Percentiles rank a stretch among this genome's conserved stretches.
Conservation (phyloP, 305 asterid species). For the Fraxinus floribunda region DNA sequence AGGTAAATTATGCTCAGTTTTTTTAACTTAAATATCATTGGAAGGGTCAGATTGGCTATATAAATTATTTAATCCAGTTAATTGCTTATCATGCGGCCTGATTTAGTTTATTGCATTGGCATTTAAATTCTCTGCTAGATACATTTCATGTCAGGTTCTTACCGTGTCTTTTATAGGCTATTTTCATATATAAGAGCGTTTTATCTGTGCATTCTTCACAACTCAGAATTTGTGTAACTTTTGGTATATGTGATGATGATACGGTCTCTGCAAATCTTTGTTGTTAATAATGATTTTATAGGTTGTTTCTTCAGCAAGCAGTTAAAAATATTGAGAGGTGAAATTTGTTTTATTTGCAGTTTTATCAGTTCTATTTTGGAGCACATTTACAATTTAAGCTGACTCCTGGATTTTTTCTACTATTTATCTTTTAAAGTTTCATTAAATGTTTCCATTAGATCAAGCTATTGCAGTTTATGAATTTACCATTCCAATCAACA, state of each 20-base stretch:
- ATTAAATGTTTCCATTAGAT: conserved; percentile 6
- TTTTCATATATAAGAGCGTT: conserved; percentile 3
- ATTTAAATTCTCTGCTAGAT: conserved; percentile 2
- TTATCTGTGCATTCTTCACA: conserved; percentile 5
- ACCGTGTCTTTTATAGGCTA: neutral
- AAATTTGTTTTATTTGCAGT: conserved; percentile 1
- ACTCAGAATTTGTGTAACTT: neutral
- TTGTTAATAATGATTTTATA: neutral
- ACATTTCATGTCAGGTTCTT: neutral
- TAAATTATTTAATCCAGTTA: conserved; percentile 13
- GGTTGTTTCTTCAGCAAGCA: neutral
- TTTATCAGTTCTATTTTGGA: conserved; percentile 14
- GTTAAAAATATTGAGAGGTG: neutral
- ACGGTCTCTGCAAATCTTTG: neutral
- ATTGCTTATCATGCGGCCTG: conserved; percentile 15
- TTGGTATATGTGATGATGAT: conserved; percentile 16
- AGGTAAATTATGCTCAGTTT: conserved; percentile 40
- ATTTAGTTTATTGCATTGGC: conserved; percentile 12
- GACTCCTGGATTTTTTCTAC: conserved; percentile 1
- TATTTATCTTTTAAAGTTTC: neutral
- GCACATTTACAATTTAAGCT: conserved; percentile 2
- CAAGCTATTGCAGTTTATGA: conserved; percentile 1
- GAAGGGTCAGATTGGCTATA: neutral
- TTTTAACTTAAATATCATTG: conserved; percentile 8
- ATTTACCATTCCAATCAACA: conserved; percentile 7